Evolutionary conservation across 371 early-diverging fungal genomes (phyloP).

Genomic region (Parasitella parasitica): DNA sequence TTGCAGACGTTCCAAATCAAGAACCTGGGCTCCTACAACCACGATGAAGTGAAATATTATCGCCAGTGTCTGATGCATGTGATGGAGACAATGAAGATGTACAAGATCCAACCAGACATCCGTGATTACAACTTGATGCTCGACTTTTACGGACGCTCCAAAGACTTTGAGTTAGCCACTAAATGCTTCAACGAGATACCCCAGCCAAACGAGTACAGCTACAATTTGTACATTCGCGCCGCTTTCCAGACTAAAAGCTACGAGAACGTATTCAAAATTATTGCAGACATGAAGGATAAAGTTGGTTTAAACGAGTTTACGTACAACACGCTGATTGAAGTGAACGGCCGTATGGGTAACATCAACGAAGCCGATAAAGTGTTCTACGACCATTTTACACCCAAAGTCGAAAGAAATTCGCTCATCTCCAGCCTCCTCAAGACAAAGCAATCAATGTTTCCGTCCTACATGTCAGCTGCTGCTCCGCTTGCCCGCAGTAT

Average conservation of each 20-base stretch:
- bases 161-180: slow-evolving; percentile 31
- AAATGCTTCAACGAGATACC: slow-evolving; percentile 27
- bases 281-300: slow-evolving; percentile 19
- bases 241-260: slow-evolving; percentile 30
- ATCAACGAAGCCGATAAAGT: slow-evolving; percentile 30
- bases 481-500: slow-evolving; percentile 14
- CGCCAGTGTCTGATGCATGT: slow-evolving; percentile 31
- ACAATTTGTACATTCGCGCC: slow-evolving; percentile 42
- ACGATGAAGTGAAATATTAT: slow-evolving; percentile 27
- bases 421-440: slow-evolving; percentile 3
- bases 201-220: slow-evolving; percentile 27
- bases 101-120: slow-evolving; percentile 19
- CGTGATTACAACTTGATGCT: slow-evolving; percentile 51
- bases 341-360: slow-evolving; percentile 38
- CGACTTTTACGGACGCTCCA: slow-evolving; percentile 36
- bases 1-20: slow-evolving; percentile 39
- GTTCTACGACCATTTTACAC: slow-evolving; percentile 24
- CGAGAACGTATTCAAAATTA: slow-evolving; percentile 28
- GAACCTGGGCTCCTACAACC: slow-evolving; percentile 19
- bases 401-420: neutral
- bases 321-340: slow-evolving; percentile 41
- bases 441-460: neutral
- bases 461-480: neutral
- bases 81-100: slow-evolving; percentile 25
- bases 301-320: slow-evolving; percentile 35